These are phyloP conservation scores for Leishmania braziliensis DNA, from an alignment of 208 protist species.

Conservation along the genomic window DNA sequence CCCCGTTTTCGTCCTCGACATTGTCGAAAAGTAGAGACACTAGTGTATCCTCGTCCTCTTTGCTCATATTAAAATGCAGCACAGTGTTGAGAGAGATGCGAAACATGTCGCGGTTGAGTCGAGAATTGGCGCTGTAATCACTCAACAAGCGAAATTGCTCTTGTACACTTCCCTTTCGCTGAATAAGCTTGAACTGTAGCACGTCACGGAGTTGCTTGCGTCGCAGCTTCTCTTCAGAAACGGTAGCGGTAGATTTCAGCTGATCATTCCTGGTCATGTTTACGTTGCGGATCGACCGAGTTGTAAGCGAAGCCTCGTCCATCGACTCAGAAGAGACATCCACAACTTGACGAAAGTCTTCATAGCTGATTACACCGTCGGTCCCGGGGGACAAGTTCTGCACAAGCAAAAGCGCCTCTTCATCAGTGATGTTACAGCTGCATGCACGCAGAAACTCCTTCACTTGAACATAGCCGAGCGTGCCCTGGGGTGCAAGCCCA, in stretches of 20 bases:
- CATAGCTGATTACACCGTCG: conserved; percentile 74
- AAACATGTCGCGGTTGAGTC: conserved; percentile 77
- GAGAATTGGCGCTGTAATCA: conserved; percentile 67
- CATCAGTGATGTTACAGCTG: conserved; percentile 81
- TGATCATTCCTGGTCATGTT: conserved; percentile 62
- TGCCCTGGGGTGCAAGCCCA: conserved; percentile 71
- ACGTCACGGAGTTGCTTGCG: conserved; percentile 57
- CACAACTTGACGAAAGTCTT: conserved; percentile 75
- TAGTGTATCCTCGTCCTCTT: conserved; percentile 78
- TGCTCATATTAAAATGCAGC: conserved; percentile 83
- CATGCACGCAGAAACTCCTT: conserved; percentile 82
- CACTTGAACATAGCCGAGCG: conserved; percentile 78
- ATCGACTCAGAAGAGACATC: conserved; percentile 67
- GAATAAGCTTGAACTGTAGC: conserved; percentile 82
- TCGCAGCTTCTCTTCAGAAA: conserved; percentile 44
- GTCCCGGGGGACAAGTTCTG: conserved; percentile 73
- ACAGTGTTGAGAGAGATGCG: conserved; percentile 72
- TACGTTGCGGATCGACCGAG: conserved; percentile 65
- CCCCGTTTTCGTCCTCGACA: conserved; percentile 73
- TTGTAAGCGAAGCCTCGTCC: conserved; percentile 69
- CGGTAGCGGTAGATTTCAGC: conserved; percentile 39
- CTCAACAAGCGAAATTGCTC: conserved; percentile 84
- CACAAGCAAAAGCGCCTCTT: conserved; percentile 81
- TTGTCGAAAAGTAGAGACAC: conserved; percentile 87
- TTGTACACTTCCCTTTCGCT: conserved; percentile 72